Evolutionary conservation across 768 basidiomycete species (phyloP).

Genomic region (Sarcodon aspratus): DNA sequence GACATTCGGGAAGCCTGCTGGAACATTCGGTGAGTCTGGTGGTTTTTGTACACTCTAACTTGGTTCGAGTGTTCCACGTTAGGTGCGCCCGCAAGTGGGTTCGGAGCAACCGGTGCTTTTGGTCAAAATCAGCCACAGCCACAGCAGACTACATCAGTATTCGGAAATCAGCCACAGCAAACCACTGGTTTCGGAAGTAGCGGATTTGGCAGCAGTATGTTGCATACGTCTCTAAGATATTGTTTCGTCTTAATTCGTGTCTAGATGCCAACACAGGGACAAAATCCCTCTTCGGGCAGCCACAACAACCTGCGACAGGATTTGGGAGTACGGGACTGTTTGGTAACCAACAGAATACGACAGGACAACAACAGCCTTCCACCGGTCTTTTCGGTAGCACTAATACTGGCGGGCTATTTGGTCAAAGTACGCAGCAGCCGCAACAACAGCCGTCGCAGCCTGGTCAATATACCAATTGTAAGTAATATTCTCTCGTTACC

Average conservation of each 20-base stretch:
- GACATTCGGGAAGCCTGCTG: slow-evolving; percentile 17
- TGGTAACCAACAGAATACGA: slow-evolving; percentile 16
- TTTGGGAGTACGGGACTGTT: slow-evolving; percentile 15
- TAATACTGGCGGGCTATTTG: slow-evolving; percentile 26
- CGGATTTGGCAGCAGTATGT: neutral
- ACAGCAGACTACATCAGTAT: neutral
- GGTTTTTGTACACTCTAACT: too few species aligned
- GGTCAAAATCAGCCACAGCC: neutral
- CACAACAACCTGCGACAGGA: slow-evolving; percentile 6
- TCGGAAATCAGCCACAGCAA: neutral
- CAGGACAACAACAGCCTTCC: slow-evolving; percentile 9
- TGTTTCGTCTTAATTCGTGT: too few species aligned
- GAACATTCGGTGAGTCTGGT: slow-evolving; percentile 10
- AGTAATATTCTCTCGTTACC: neutral
- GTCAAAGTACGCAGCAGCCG: slow-evolving; percentile 18
- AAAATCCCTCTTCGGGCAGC: neutral
- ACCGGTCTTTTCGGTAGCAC: slow-evolving; percentile 25
- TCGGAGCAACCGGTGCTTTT: neutral
- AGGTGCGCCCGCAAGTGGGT: too few species aligned
- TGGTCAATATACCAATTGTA: slow-evolving; percentile 14
- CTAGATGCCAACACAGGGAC: too few species aligned
- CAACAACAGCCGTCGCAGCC: slow-evolving; percentile 19
- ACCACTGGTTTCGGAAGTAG: neutral
- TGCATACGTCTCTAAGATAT: neutral
- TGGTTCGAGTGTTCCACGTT: too few species aligned